Conservation (phyloP, 306 rosid genomes). For the Abrus pulchellus region DNA sequence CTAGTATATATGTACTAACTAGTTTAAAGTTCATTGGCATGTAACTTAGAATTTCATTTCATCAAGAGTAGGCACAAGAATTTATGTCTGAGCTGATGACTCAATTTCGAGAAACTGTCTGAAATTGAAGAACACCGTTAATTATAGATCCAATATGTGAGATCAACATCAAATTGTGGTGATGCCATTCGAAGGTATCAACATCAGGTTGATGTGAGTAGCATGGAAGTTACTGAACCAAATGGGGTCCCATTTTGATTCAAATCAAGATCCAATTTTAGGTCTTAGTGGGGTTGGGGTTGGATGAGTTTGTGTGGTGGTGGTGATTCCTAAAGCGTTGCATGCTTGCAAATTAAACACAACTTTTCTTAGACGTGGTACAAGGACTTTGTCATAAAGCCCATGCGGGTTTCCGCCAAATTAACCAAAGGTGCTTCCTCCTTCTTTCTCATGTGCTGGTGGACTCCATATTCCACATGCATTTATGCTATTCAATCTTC, state of each 20-base stretch:
- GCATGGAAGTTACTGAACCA: constrained; percentile 36
- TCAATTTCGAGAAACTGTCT: constrained; percentile 4
- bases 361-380: constrained; percentile 21
- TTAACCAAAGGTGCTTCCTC: constrained; percentile 22
- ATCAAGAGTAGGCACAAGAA: not conserved
- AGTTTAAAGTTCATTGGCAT: not conserved
- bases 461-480: constrained; percentile 23
- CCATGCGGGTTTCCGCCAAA: not conserved
- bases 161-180: constrained; percentile 33
- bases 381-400: constrained; percentile 26
- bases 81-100: not conserved
- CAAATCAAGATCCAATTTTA: not conserved
- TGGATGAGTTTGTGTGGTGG: constrained; percentile 30
- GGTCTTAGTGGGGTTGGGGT: constrained; percentile 18
- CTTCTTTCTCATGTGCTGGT: constrained; percentile 35
- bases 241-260: constrained; percentile 37
- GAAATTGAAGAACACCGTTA: constrained; percentile 27
- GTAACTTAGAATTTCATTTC: not conserved
- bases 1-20: not conserved
- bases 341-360: constrained; percentile 30
- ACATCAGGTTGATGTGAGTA: constrained; percentile 27
- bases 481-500: not conserved
- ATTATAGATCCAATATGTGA: not conserved
- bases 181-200: constrained; percentile 36
- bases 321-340: constrained; percentile 17